Percentiles rank a stretch among this genome's conserved stretches.
Evolutionary conservation across 176 grass and related monocot species (phyloP).

Genomic region (Lolium multiflorum): DNA sequence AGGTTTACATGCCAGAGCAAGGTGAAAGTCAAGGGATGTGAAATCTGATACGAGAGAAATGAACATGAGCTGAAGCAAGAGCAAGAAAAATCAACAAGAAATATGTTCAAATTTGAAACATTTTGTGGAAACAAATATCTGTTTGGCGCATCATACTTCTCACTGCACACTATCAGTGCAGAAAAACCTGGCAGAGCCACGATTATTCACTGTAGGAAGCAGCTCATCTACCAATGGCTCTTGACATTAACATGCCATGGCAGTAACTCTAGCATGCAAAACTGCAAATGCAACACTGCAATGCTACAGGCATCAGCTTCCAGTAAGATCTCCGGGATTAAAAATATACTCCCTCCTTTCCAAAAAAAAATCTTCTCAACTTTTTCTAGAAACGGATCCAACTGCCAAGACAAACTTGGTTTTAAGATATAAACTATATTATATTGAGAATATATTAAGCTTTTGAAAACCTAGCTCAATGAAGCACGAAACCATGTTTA

Average conservation of each 20-base stretch:
- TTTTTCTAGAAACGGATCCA: not conserved
- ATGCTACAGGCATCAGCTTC: constrained; percentile 62
- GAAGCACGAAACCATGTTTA: not conserved
- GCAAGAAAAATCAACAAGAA: constrained; percentile 7
- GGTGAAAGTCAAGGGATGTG: not conserved
- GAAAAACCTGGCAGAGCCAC: constrained; percentile 88
- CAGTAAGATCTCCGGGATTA: constrained; percentile 33
- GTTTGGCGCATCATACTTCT: constrained; percentile 87
- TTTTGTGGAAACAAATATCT: constrained; percentile 19
- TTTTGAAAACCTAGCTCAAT: not conserved
- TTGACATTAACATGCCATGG: constrained; percentile 77
- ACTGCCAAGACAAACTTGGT: not conserved
- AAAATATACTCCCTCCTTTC: not conserved
- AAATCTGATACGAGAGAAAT: not conserved
- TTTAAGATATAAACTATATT: not conserved
- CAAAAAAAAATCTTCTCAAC: too few species aligned
- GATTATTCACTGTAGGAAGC: constrained; percentile 73
- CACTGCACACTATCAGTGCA: constrained; percentile 96
- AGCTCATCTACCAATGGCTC: constrained; percentile 63
- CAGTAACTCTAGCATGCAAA: constrained; percentile 57
- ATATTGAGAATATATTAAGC: not conserved
- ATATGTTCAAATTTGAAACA: constrained; percentile 1
- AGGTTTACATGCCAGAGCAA: not conserved
- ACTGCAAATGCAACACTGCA: not conserved
- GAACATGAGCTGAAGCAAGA: constrained; percentile 31